Base-by-base conservation (phyloP, 148 eudicot species). In the Chenopodium album region DNA sequence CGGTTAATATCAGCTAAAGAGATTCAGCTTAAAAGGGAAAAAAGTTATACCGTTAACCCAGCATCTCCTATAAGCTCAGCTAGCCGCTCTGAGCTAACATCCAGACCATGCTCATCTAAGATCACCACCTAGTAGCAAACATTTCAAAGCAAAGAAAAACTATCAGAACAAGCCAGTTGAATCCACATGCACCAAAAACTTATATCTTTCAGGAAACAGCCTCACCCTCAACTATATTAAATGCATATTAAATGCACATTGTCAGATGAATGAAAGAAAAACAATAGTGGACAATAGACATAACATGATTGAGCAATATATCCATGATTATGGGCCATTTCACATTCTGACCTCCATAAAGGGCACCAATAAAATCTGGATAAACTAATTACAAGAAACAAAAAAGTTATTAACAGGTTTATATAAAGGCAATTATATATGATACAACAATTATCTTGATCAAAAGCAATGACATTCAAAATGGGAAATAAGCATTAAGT, bases 1-100 rank as follows among this genome's bases (percentile, higher is more conserved):
- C 9, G n/a, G 16, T 67, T 7, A 29, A 14, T 41, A 70, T 52
- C 44, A 73, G 64, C 71, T 3, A 6, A 54, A 41, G 37, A 73
- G 26, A 62, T 68, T 44, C 64, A 31, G 69, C 52, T 10, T 17
- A 37, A 69, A 5, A 63, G 68, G 56, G 31, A 50, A 52, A 23
- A 41, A 64, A 17, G 56, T 50, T 54, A 60, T 91, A 89, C 97
- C 29, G 89, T 91, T 78, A 89, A 87, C 75, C 94, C 93, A 72
- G 95, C 95, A 91, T 94, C 94, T 37, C 92, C 92, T 73, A 94
- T 87, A 68, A 94, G 80, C 29, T 90, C 93, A 28, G 98, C 98
- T 85, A 94, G 84, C 73, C 83, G 86, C 86, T 92, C 91, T 17
- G 98, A 94, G 64, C 83, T 76, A 47, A 92, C 78, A 80, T 88